Evolutionary conservation across 352 stramenopile genomes (phyloP).

Genomic region (Pythium phragmiticola): DNA sequence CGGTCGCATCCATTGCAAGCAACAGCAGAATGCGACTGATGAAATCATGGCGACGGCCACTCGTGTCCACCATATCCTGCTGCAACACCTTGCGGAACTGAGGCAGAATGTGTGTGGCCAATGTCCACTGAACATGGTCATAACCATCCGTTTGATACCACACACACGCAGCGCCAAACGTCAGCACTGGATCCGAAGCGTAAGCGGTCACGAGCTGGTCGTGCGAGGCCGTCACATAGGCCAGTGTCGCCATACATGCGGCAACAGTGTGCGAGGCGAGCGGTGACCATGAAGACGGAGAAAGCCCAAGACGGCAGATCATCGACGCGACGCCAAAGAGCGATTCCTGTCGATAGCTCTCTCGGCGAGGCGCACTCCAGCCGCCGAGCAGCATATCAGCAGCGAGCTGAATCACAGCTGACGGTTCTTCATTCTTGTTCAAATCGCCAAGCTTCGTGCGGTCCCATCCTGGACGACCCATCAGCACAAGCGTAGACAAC

Average conservation of each 20-base stretch:
- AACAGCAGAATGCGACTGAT: constrained; percentile 14
- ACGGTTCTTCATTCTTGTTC: background rate
- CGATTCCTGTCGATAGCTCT: background rate
- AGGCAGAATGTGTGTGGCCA: background rate
- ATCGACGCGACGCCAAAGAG: background rate
- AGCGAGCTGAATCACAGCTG: background rate
- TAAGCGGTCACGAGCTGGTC: background rate
- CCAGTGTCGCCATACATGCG: background rate
- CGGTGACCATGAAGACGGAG: too few relatives aligned
- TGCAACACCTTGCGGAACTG: constrained; percentile 3
- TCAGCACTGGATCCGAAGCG: background rate
- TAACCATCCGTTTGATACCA: background rate
- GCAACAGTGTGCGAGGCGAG: background rate
- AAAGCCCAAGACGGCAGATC: background rate
- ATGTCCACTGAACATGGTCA: too few relatives aligned
- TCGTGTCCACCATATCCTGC: constrained; percentile 15
- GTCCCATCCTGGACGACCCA: background rate
- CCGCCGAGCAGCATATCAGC: background rate
- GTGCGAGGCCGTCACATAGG: background rate
- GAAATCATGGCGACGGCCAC: background rate
- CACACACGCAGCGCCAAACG: background rate
- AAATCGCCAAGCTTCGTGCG: background rate
- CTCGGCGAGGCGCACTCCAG: too few relatives aligned
- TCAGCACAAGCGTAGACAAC: background rate
- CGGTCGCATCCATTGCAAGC: constrained; percentile 16